Evolutionary conservation across 179 eudicot genomes (phyloP), one percentile per base, ranked within the genome.

Genomic region (Nepenthes alata): DNA sequence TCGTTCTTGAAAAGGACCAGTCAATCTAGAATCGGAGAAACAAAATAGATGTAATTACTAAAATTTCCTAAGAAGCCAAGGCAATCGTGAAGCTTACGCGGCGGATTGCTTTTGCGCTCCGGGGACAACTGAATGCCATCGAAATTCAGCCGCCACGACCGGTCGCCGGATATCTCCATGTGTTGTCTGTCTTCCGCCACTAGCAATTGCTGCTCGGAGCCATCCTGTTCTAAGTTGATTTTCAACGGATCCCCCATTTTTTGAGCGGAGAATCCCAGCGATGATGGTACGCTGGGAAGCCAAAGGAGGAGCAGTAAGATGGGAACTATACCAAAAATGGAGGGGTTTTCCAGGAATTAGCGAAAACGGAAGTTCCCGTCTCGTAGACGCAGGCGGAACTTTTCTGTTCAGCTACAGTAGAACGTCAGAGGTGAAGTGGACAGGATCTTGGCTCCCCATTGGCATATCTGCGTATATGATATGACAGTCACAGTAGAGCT

Each of bases 101-200:
- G 80, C 35, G 85, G 78, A 71, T 85, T 87, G 73, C 81, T 81
- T 36, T 66, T 87, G 41, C 65, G 81, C 58, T 80, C 76, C 11
- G 80, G 53, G n/a, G 85, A 79, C 0, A 77, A 10, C 64, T 83
- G 85, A 35, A 69, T 74, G 0, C 71, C 79, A 8, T 85, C 89
- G 64, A 87, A 85, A 73, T 87, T 87, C 65, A 87, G 47, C 60
- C 85, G 81, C 95, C 95, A 87, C 5, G 95, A 85, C 36, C 48
- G 64, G 55, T 70, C 72, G 44, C 71, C 49, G 7, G 16, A 49
- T 6, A 13, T 11, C 7, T 16, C 13, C 16, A 16, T 16, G 6
- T 12, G 14, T 12, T 52, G 16, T 52, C 55, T 52, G 16, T 51
- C 53, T 34, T n/a, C 62, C 15, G n/a, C 66, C 65, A 61, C 38